phyloP scores from a whole-genome alignment of 306 rosid genomes.

The Vicia villosa region DNA sequence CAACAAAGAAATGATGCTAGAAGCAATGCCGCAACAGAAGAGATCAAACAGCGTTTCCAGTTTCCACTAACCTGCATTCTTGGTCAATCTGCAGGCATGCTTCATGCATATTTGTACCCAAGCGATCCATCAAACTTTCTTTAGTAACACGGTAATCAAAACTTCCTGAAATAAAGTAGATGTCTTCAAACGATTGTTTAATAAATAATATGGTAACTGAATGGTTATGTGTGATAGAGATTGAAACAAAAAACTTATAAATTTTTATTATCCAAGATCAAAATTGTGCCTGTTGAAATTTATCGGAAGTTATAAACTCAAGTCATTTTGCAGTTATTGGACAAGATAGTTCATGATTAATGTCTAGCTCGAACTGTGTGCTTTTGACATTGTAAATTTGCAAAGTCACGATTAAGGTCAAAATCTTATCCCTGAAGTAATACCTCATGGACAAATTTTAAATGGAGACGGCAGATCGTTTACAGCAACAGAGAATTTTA shows the following conservation, averaged over 20 bases:
- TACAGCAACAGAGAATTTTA: too few species aligned
- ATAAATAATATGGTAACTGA: not conserved
- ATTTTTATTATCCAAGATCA: not conserved
- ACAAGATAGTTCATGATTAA: not conserved
- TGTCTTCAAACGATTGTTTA: not conserved
- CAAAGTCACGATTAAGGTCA: too few species aligned
- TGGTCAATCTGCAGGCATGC: slow-evolving; percentile 70
- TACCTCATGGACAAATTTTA: too few species aligned
- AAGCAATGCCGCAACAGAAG: not conserved
- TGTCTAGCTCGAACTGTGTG: not conserved
- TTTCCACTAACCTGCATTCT: slow-evolving; percentile 60
- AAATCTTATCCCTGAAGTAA: too few species aligned
- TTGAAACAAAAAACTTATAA: not conserved
- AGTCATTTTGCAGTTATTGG: not conserved
- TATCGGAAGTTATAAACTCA: not conserved
- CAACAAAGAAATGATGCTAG: not conserved
- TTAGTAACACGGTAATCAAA: slow-evolving; percentile 51
- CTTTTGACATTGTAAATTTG: slow-evolving; percentile 8
- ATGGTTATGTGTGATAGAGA: slow-evolving; percentile 2
- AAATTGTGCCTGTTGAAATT: slow-evolving; percentile 2
- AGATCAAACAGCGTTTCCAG: not conserved
- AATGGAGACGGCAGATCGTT: too few species aligned
- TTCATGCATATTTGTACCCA: slow-evolving; percentile 63
- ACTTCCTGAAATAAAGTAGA: slow-evolving; percentile 39
- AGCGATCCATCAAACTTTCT: slow-evolving; percentile 70